Percentiles rank a stretch among this genome's conserved stretches.
These are phyloP conservation scores for Thalassiosira livingstoniorum DNA, from an alignment of 352 stramenopile species.

Conservation along the genomic window DNA sequence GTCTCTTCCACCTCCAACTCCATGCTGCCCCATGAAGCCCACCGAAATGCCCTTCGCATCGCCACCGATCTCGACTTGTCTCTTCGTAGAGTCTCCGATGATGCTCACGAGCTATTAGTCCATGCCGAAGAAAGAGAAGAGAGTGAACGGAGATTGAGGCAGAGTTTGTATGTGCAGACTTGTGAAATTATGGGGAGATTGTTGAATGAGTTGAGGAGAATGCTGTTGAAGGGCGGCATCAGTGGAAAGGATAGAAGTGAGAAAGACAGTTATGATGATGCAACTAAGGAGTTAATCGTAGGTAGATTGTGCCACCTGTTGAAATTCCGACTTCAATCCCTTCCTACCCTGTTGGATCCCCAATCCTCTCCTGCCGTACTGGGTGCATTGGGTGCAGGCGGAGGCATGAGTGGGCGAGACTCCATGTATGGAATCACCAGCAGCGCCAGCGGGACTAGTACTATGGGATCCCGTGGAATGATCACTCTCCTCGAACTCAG, in stretches of 20 bases:
- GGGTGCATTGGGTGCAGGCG: conserved; percentile 50
- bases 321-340: conserved; percentile 81
- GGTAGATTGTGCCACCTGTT: conserved; percentile 83
- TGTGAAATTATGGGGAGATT: conserved; percentile 85
- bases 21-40: conserved; percentile 82
- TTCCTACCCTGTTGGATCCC: conserved; percentile 78
- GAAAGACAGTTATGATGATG: conserved; percentile 41
- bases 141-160: conserved; percentile 73
- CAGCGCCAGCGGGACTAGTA: conserved; percentile 11
- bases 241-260: background rate
- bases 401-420: conserved; percentile 2
- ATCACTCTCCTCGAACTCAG: conserved; percentile 80
- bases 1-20: too few relatives aligned
- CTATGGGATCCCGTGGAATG: conserved; percentile 74
- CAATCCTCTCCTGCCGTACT: conserved; percentile 72
- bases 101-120: conserved; percentile 84
- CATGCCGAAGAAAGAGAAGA: conserved; percentile 85
- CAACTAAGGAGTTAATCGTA: conserved; percentile 78
- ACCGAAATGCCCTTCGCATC: conserved; percentile 81
- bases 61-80: conserved; percentile 75
- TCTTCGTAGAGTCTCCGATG: conserved; percentile 78
- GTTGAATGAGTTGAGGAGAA: conserved; percentile 80
- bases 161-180: conserved; percentile 85
- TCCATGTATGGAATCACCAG: too few relatives aligned
- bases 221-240: conserved; percentile 49